Evolutionary conservation across 2,329 filamentous ascomycete species (phyloP).

Genomic region (Dactylellina parvicollis): DNA sequence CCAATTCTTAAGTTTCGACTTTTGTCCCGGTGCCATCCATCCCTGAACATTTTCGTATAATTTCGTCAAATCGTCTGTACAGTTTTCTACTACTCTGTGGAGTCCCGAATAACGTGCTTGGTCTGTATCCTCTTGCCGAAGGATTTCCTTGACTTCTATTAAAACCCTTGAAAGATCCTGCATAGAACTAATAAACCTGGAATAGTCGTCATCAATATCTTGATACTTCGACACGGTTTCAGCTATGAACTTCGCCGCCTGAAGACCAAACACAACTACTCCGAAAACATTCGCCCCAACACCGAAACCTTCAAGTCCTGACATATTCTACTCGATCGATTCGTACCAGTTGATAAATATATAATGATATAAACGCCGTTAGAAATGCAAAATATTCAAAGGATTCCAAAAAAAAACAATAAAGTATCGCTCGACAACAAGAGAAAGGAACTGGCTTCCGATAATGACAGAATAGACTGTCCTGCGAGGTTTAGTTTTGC

Average conservation of each 20-base stretch:
- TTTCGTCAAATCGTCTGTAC: conserved; percentile 11
- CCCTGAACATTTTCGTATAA: conserved; percentile 1
- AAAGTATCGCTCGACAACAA: neutral
- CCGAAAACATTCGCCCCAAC: conserved; percentile 14
- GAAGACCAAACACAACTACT: conserved; percentile 14
- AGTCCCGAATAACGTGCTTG: conserved; percentile 6
- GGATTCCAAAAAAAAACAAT: neutral
- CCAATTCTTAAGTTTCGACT: conserved; percentile 9
- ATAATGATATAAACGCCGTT: neutral
- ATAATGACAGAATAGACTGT: neutral
- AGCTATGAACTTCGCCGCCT: conserved; percentile 22
- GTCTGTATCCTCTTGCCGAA: conserved; percentile 2
- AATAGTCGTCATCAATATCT: conserved; percentile 21
- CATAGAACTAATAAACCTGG: conserved; percentile 2
- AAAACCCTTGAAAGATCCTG: conserved; percentile 9
- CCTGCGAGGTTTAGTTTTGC: too few relatives aligned
- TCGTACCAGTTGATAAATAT: neutral
- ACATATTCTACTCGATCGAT: conserved; percentile 9
- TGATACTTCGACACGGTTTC: conserved; percentile 27
- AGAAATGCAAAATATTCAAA: neutral
- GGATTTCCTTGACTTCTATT: conserved; percentile 5
- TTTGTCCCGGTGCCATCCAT: neutral
- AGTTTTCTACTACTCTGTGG: neutral
- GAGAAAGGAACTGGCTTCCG: too few relatives aligned
- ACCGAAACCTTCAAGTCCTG: conserved; percentile 8